Percentiles rank a stretch among this genome's conserved stretches.
phyloP scores from a whole-genome alignment of 1,284 basidiomycete species.

The Boletellus sp. region DNA sequence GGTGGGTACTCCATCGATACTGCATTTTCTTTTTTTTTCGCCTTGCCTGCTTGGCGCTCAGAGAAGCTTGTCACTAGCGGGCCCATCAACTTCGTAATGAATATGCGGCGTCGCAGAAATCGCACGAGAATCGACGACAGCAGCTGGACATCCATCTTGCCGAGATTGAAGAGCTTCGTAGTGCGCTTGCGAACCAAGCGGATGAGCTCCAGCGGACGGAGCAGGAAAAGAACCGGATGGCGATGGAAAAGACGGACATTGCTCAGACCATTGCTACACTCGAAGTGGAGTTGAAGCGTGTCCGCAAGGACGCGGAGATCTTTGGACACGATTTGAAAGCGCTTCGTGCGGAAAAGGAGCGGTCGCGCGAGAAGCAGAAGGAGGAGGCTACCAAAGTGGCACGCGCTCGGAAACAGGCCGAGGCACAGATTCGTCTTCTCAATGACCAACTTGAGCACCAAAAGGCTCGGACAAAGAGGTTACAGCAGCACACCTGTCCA shows the following conservation, averaged over 20 bases:
- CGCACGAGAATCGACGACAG: conserved; percentile 67
- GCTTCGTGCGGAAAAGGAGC: conserved; percentile 64
- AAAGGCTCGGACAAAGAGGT: conserved; percentile 43
- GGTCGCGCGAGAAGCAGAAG: conserved; percentile 48
- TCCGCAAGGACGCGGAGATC: conserved; percentile 67
- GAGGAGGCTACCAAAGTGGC: conserved; percentile 53
- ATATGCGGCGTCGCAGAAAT: conserved; percentile 55
- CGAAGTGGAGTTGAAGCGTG: conserved; percentile 66
- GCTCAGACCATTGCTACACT: conserved; percentile 57
- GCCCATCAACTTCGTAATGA: conserved; percentile 59
- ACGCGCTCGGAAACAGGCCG: conserved; percentile 59
- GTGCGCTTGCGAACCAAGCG: conserved; percentile 57
- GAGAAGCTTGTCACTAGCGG: conserved; percentile 38
- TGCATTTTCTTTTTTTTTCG: neutral
- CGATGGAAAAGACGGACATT: conserved; percentile 62
- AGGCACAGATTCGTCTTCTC: conserved; percentile 60
- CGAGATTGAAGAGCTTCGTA: conserved; percentile 71
- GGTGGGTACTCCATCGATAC: conserved; percentile 40
- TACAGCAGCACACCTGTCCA: conserved; percentile 54
- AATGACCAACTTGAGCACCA: conserved; percentile 65
- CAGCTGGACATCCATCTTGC: conserved; percentile 65
- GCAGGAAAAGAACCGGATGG: conserved; percentile 55
- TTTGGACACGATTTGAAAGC: conserved; percentile 72
- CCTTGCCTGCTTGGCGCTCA: conserved; percentile 5
- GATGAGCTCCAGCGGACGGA: conserved; percentile 60